Evolutionary conservation across 192 early-diverging fungal genomes (phyloP), one percentile per base, ranked within the genome.

Genomic region (Mortierella alpina): DNA sequence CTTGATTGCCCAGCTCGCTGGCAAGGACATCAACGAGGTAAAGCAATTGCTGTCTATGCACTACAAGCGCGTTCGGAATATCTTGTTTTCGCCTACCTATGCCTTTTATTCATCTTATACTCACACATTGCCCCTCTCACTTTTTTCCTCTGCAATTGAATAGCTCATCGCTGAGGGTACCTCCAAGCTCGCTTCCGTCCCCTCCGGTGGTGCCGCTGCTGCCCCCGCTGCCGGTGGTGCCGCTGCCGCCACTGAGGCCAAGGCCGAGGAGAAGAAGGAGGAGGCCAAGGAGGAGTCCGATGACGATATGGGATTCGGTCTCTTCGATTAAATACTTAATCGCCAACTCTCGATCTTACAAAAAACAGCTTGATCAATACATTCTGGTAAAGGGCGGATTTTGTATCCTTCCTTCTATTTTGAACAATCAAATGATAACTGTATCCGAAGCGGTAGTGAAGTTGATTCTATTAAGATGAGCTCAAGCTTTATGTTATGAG

Each of bases 241-340:
- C 57, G 84, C 82, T 46, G 88, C 82, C 57, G 84, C 67, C 51
- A 72, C 63, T 50, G 83, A 82, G 75, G 60, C 66, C 44, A 75
- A 82, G 64, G 46, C 52, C 50, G 93, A 93, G 86, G 92, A 94
- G 82, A 89, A 93, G 81, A 93, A 95, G 90, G 94, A 94, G 88
- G 94, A 95, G 86, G 91, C 89, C 75, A 93, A 96, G 80, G 96
- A 98, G 87, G 93, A 94, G 85, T 90, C 89, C 54, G 93, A 94
- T 84, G 94, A 94, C 68, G 88, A 95, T 84, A 97, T 97, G 96
- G 96, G 95, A 85, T 94, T 97, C 87, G 96, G 96, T 95, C 93
- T 97, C 79, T 97, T 97, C 89, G 96, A 97, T 90, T 97, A 97
- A 95, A 72, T 68, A 59, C 63, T 59, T 20, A 17, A 63, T 52